Evolutionary conservation across 768 basidiomycete species (phyloP).

Genomic region (Kwoniella bestiolae): DNA sequence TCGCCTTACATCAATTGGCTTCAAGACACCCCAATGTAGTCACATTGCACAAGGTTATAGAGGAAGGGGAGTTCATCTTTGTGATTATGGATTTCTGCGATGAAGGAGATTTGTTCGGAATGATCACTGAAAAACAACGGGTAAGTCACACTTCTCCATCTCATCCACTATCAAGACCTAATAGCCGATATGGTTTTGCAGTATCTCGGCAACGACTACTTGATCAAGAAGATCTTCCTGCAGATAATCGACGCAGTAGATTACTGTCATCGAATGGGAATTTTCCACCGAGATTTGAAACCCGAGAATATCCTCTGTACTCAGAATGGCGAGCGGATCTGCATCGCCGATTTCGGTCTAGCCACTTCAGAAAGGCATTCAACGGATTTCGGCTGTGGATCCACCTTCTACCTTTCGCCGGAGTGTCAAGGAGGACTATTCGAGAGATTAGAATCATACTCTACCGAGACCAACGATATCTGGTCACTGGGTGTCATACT

Average conservation of each 20-base stretch:
- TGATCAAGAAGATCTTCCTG: conserved; percentile 87
- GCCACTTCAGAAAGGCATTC: conserved; percentile 83
- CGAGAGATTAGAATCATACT: conserved; percentile 63
- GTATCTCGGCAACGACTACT: conserved; percentile 79
- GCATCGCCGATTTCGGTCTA: conserved; percentile 93
- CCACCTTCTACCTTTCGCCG: conserved; percentile 97
- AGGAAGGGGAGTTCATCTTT: conserved; percentile 68
- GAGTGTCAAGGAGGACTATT: conserved; percentile 65
- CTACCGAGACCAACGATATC: conserved; percentile 82
- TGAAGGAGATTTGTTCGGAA: conserved; percentile 88
- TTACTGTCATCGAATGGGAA: conserved; percentile 85
- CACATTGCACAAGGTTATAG: conserved; percentile 68
- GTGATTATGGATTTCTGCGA: conserved; percentile 90
- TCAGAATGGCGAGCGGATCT: conserved; percentile 69
- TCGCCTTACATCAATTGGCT: conserved; percentile 62
- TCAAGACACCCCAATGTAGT: conserved; percentile 65
- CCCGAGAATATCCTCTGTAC: conserved; percentile 87
- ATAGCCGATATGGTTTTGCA: conserved; percentile 54
- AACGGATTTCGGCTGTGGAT: conserved; percentile 91
- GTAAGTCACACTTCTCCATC: conserved; percentile 46
- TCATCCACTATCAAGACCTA: background rate
- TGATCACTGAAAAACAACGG: conserved; percentile 66
- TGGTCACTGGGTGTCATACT: conserved; percentile 80
- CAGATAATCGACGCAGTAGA: conserved; percentile 93
- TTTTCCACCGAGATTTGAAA: conserved; percentile 96